Percentiles rank a stretch among this genome's conserved stretches.
These are phyloP conservation scores for Colletotrichum trifolii DNA, from an alignment of 2,329 filamentous ascomycete species.

Conservation along the genomic window DNA sequence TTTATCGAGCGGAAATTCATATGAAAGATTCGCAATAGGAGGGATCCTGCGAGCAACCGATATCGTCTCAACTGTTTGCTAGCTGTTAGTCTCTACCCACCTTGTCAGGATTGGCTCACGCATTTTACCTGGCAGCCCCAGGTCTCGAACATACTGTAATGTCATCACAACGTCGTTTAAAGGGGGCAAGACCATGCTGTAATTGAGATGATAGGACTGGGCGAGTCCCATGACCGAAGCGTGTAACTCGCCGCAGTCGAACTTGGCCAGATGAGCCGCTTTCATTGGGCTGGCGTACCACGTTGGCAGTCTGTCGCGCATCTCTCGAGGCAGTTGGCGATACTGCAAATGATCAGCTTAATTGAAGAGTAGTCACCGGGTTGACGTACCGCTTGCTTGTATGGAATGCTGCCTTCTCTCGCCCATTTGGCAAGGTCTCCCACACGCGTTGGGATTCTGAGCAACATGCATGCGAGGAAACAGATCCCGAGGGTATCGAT, in stretches of 20 bases:
- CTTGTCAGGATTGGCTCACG: too few relatives aligned
- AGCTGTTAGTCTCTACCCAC: not conserved
- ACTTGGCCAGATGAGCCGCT: conserved; percentile 51
- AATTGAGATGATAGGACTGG: conserved; percentile 73
- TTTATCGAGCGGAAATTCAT: conserved; percentile 65
- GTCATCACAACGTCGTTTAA: conserved; percentile 77
- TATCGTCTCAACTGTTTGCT: conserved; percentile 38
- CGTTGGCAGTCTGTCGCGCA: conserved; percentile 72
- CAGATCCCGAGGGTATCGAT: conserved; percentile 81
- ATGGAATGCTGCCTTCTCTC: conserved; percentile 75
- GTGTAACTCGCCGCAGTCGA: conserved; percentile 72
- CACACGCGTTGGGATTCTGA: conserved; percentile 80
- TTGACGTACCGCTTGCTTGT: conserved; percentile 71
- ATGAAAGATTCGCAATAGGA: conserved; percentile 61
- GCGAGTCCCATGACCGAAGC: conserved; percentile 69
- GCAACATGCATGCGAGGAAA: conserved; percentile 80
- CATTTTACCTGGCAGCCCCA: conserved; percentile 78
- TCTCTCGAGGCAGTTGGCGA: conserved; percentile 69
- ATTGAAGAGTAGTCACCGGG: too few relatives aligned
- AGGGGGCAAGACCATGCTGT: conserved; percentile 76
- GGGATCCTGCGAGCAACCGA: conserved; percentile 68
- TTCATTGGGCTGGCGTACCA: conserved; percentile 71
- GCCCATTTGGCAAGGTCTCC: conserved; percentile 79
- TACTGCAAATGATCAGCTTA: conserved; percentile 52
- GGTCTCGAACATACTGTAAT: conserved; percentile 74